These are phyloP conservation scores for Amanita rubescens DNA, from an alignment of 768 basidiomycete species.

Conservation along the genomic window DNA sequence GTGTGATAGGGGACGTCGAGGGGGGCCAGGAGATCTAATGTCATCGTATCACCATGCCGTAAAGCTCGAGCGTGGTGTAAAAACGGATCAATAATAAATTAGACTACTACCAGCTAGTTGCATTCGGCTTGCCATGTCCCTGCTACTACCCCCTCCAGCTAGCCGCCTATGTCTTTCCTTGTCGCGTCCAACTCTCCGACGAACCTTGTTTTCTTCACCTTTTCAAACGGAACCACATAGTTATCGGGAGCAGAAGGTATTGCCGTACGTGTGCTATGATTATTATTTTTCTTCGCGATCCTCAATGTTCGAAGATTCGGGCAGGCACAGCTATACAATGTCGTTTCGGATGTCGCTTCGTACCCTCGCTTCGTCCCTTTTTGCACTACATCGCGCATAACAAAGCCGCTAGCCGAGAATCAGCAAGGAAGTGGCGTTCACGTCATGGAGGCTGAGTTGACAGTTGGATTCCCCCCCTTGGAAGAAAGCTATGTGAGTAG, in stretches of 20 bases:
- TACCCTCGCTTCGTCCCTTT: conserved; percentile 88
- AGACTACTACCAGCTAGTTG: too few species aligned
- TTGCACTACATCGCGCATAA: conserved; percentile 67
- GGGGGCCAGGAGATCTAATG: too few species aligned
- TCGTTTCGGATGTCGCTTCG: conserved; percentile 83
- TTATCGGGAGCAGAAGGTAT: conserved; percentile 78
- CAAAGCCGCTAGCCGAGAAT: conserved; percentile 27
- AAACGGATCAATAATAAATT: too few species aligned
- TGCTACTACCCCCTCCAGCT: neutral
- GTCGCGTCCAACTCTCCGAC: conserved; percentile 11
- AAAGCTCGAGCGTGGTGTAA: too few species aligned
- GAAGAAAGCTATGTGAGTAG: conserved; percentile 81
- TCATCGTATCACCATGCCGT: too few species aligned
- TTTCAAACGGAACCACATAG: conserved; percentile 44
- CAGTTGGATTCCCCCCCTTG: conserved; percentile 83
- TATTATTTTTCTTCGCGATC: conserved; percentile 2
- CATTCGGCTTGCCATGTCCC: neutral
- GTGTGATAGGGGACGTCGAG: too few species aligned
- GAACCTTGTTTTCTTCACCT: conserved; percentile 45
- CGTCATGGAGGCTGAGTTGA: conserved; percentile 77
- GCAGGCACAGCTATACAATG: conserved; percentile 68
- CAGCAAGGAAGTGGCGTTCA: conserved; percentile 23
- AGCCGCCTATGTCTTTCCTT: neutral
- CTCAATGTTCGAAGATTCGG: conserved; percentile 49
- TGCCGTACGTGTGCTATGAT: conserved; percentile 58